Evolutionary conservation across 345 rosid genomes (phyloP).

Genomic region (Eucalyptus albens): DNA sequence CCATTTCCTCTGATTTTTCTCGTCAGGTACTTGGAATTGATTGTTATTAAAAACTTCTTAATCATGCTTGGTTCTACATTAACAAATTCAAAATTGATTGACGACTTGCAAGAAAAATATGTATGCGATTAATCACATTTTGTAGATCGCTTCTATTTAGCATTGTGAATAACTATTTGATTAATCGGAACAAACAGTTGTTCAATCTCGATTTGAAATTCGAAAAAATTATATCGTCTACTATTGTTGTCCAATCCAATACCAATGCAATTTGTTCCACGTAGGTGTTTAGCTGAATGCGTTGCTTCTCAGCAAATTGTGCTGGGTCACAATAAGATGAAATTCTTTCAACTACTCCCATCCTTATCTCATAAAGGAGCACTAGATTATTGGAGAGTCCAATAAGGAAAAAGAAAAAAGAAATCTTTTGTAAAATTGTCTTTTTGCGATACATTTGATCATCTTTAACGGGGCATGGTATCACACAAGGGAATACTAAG

Average conservation of each 20-base stretch:
- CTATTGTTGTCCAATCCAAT: neutral
- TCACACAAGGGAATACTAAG: neutral
- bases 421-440: neutral
- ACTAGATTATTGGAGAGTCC: neutral
- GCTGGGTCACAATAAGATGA: neutral
- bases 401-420: too few relatives aligned
- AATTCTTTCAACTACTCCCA: neutral
- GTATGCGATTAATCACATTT: neutral
- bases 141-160: accelerated
- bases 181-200: accelerated
- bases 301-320: neutral
- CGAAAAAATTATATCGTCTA: neutral
- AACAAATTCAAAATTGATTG: neutral
- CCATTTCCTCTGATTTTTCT: neutral
- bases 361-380: neutral
- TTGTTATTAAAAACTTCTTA: neutral
- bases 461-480: neutral
- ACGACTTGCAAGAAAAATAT: neutral
- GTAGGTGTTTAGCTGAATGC: neutral
- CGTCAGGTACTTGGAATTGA: slow-evolving; percentile 28
- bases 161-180: neutral
- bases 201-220: neutral
- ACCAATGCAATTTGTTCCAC: neutral
- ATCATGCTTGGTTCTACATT: neutral
- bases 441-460: neutral